Conservation (phyloP, 129 eudicot species). For the Heracleum sosnowskyi region DNA sequence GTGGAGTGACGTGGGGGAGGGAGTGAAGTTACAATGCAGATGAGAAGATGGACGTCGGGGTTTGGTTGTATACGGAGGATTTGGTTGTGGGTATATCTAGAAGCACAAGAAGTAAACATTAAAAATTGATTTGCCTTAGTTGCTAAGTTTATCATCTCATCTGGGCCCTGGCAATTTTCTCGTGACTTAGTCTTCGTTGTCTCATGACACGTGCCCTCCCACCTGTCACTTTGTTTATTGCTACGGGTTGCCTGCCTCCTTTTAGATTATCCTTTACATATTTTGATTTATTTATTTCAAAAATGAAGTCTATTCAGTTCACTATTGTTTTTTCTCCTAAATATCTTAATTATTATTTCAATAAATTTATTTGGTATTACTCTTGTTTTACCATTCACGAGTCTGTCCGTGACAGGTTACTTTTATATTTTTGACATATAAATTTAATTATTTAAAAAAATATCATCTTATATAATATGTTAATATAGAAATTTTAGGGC, state of each 20-base stretch:
- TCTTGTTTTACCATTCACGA: too few relatives aligned
- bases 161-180: background rate
- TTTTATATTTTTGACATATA: too few relatives aligned
- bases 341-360: too few relatives aligned
- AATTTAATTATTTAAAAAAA: too few relatives aligned
- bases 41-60: background rate
- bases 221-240: background rate
- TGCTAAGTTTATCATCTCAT: background rate
- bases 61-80: background rate
- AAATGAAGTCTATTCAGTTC: too few relatives aligned
- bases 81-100: background rate
- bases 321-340: too few relatives aligned
- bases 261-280: background rate
- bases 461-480: too few relatives aligned
- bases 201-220: background rate
- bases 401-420: too few relatives aligned
- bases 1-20: background rate
- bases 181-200: background rate
- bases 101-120: background rate
- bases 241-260: background rate
- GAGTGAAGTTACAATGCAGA: background rate
- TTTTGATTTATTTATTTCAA: background rate
- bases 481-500: too few relatives aligned
- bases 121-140: background rate
- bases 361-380: too few relatives aligned